These are phyloP conservation scores for Basidioascus undulatus DNA, from an alignment of 768 basidiomycete species.

Conservation along the genomic window DNA sequence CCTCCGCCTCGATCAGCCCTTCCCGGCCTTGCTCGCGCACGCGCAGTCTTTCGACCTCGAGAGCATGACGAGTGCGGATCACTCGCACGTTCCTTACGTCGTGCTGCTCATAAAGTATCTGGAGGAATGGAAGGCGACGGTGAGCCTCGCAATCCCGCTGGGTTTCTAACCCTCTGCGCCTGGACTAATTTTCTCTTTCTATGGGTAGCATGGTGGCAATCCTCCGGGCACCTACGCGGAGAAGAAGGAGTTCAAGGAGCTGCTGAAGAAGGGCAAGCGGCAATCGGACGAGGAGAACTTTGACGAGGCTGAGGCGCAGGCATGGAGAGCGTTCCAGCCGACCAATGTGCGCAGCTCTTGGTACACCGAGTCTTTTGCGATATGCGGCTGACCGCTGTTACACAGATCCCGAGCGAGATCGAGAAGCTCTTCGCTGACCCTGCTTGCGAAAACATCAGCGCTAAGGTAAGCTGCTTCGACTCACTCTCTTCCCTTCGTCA, in stretches of 20 bases:
- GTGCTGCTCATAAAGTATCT: slow-evolving; percentile 61
- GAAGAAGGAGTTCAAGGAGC: slow-evolving; percentile 50
- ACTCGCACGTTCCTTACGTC: slow-evolving; percentile 74
- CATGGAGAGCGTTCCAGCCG: slow-evolving; percentile 51
- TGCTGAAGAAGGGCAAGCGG: slow-evolving; percentile 34
- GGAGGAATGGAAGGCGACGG: slow-evolving; percentile 57
- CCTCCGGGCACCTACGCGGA: slow-evolving; percentile 34
- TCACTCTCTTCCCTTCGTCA: not conserved
- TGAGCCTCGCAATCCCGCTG: too few relatives aligned
- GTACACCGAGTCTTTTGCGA: not conserved
- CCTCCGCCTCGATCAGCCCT: slow-evolving; percentile 69
- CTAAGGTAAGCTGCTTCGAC: slow-evolving; percentile 16
- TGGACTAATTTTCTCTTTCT: not conserved
- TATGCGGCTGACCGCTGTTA: not conserved
- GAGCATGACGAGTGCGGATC: slow-evolving; percentile 64
- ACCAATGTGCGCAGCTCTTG: slow-evolving; percentile 21
- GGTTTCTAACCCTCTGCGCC: not conserved
- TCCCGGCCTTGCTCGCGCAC: slow-evolving; percentile 53
- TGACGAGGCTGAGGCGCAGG: slow-evolving; percentile 76
- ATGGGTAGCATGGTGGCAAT: slow-evolving; percentile 36
- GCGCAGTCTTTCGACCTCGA: slow-evolving; percentile 46
- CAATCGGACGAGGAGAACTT: slow-evolving; percentile 76
- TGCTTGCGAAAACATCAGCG: slow-evolving; percentile 23
- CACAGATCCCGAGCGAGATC: slow-evolving; percentile 48
- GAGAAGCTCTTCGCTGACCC: slow-evolving; percentile 37